Evolutionary conservation across 2,329 filamentous ascomycete genomes (phyloP).

Genomic region (Paracoccidioides brasiliensis): DNA sequence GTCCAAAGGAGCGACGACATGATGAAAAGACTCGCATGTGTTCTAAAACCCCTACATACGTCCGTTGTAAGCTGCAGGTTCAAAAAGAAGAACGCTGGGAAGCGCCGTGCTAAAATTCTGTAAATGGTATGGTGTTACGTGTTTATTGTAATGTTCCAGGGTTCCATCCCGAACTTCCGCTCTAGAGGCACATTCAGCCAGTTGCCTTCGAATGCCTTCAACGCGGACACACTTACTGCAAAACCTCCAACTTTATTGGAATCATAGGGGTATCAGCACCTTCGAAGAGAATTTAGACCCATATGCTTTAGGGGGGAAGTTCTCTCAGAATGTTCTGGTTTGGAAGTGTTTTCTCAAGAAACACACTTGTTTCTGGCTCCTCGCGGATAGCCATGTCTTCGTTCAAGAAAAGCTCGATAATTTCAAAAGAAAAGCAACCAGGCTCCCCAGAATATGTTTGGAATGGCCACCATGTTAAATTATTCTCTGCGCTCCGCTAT

Average conservation of each 20-base stretch:
- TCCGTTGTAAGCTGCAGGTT: neutral
- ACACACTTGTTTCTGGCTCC: constrained; percentile 11
- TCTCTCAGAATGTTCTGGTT: constrained; percentile 29
- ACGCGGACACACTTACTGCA: constrained; percentile 39
- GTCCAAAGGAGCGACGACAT: constrained; percentile 27
- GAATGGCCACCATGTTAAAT: neutral
- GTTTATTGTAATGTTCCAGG: constrained; percentile 34
- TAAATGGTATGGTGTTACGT: constrained; percentile 20
- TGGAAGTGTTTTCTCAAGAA: constrained; percentile 30
- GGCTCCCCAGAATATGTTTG: neutral
- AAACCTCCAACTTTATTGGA: constrained; percentile 44
- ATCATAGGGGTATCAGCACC: constrained; percentile 34
- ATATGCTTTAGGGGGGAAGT: constrained; percentile 26
- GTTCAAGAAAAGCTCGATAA: neutral
- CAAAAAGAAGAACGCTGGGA: neutral
- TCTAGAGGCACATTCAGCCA: constrained; percentile 34
- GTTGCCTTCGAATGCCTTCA: constrained; percentile 39
- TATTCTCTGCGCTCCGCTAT: neutral
- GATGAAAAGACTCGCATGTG: constrained; percentile 35
- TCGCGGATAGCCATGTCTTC: neutral
- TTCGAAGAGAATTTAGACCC: constrained; percentile 29
- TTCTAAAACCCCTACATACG: constrained; percentile 11
- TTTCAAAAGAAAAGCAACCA: neutral
- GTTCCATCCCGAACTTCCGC: constrained; percentile 33
- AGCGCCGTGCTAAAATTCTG: neutral